Conservation (phyloP, 257 asterid genomes). For the Solanum gandarillasii region DNA sequence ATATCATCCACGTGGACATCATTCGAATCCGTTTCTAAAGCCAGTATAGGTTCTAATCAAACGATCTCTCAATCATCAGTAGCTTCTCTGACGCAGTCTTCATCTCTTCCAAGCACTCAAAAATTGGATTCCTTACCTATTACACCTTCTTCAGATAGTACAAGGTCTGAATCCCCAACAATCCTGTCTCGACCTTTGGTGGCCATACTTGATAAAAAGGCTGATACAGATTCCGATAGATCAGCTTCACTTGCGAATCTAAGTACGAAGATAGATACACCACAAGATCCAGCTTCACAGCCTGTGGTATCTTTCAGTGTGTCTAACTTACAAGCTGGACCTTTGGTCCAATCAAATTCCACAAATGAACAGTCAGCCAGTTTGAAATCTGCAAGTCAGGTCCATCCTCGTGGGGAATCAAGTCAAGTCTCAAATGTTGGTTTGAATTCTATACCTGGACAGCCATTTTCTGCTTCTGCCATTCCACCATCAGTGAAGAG, state of each 20-base stretch:
- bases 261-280: not conserved
- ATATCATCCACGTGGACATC: constrained; percentile 16
- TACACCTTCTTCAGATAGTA: constrained; percentile 13
- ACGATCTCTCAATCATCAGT: constrained; percentile 24
- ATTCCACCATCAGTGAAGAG: constrained; percentile 16
- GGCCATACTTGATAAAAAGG: constrained; percentile 14
- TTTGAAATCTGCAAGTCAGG: constrained; percentile 24
- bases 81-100: constrained; percentile 16
- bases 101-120: constrained; percentile 11
- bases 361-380: constrained; percentile 15
- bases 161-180: constrained; percentile 18
- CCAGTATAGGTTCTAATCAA: constrained; percentile 18
- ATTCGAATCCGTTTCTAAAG: constrained; percentile 19
- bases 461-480: constrained; percentile 14
- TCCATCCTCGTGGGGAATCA: constrained; percentile 18
- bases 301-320: constrained; percentile 14
- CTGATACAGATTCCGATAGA: constrained; percentile 9
- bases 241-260: constrained; percentile 16
- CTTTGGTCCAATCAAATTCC: constrained; percentile 14
- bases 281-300: constrained; percentile 26
- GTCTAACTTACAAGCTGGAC: constrained; percentile 18
- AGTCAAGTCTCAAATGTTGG: constrained; percentile 14
- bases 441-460: constrained; percentile 19
- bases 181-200: constrained; percentile 21
- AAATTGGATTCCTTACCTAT: constrained; percentile 13